Evolutionary conservation across 2,329 filamentous ascomycete genomes (phyloP).

Genomic region (Cercospora janseana): DNA sequence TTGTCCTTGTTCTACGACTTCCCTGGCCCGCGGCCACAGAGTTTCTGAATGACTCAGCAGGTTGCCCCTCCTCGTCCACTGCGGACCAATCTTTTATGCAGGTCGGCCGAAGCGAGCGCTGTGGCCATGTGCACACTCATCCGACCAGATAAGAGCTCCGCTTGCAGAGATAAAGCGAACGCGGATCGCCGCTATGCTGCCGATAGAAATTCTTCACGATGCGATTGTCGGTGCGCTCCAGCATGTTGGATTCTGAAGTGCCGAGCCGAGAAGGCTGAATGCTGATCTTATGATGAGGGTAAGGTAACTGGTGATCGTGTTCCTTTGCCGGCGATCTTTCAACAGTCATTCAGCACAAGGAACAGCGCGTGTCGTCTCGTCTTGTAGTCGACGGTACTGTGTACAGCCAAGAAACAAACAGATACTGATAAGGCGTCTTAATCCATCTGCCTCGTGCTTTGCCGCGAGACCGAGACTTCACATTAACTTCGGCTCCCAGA

Average conservation of each 20-base stretch:
- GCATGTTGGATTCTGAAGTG: not conserved
- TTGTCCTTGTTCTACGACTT: not conserved
- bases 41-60: slow-evolving; percentile 1
- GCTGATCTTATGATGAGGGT: slow-evolving; percentile 1
- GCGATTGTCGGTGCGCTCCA: not conserved
- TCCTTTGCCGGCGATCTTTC: not conserved
- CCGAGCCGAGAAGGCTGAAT: not conserved
- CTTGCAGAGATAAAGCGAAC: slow-evolving; percentile 7
- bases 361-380: not conserved
- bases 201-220: not conserved
- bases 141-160: not conserved
- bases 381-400: not conserved
- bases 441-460: slow-evolving; percentile 2
- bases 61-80: too few relatives aligned
- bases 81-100: too few relatives aligned
- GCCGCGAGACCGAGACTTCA: too few relatives aligned
- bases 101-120: not conserved
- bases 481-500: too few relatives aligned
- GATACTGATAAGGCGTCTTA: not conserved
- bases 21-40: not conserved
- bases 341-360: too few relatives aligned
- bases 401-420: not conserved
- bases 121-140: not conserved
- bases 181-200: slow-evolving; percentile 13
- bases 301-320: not conserved